Conservation (phyloP, 352 stramenopile species). For the Globisporangium camurandrum region DNA sequence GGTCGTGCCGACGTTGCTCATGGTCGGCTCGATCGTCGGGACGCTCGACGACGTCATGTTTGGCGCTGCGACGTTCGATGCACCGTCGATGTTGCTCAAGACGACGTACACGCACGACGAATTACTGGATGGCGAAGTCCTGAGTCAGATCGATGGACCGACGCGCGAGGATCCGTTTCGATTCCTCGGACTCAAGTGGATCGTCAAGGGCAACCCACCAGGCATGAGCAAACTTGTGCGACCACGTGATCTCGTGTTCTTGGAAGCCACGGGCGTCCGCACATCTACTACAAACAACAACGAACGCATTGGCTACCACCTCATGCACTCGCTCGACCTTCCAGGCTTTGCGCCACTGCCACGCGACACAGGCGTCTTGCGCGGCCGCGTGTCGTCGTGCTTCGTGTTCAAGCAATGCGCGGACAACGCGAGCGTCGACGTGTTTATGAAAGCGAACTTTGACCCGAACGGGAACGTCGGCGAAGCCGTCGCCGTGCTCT, state of each 20-base stretch:
- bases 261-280: constrained; percentile 28
- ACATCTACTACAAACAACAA: constrained; percentile 20
- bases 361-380: constrained; percentile 25
- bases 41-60: constrained; percentile 66
- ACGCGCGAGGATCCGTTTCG: constrained; percentile 15
- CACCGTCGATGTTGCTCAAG: constrained; percentile 43
- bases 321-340: constrained; percentile 27
- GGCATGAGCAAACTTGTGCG: constrained; percentile 9
- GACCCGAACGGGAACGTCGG: constrained; percentile 32
- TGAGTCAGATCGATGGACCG: not conserved
- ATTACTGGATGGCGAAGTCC: constrained; percentile 13
- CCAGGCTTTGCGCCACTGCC: constrained; percentile 22
- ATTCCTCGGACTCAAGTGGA: constrained; percentile 21
- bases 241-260: constrained; percentile 23
- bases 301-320: constrained; percentile 22
- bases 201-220: constrained; percentile 7
- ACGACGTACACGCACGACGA: constrained; percentile 40
- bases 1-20: constrained; percentile 9
- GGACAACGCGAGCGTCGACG: constrained; percentile 15
- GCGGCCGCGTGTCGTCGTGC: constrained; percentile 38
- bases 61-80: constrained; percentile 27
- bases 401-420: constrained; percentile 29
- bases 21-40: constrained; percentile 7
- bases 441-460: constrained; percentile 29
- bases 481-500: constrained; percentile 34